A percentile compares a stretch with the other conserved stretches of the same genome.
phyloP scores from a whole-genome alignment of 345 rosid species.

The Microcos paniculata region DNA sequence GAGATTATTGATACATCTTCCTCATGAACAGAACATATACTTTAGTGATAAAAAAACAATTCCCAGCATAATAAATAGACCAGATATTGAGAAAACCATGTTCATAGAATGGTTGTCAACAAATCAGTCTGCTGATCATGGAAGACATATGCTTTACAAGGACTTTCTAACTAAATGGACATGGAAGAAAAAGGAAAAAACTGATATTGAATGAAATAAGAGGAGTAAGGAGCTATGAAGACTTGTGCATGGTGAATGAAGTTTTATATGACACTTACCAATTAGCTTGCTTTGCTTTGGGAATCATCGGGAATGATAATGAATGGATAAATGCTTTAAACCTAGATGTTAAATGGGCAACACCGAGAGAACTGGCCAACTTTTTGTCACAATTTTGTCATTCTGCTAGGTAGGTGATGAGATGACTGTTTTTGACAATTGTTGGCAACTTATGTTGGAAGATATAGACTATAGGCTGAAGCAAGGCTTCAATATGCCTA shows the following conservation, averaged over 20 bases:
- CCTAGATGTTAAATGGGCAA: background rate
- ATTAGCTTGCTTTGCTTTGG: background rate
- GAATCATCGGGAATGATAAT: background rate
- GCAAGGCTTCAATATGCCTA: no score
- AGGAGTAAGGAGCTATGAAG: background rate
- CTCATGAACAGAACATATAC: background rate
- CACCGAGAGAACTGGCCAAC: background rate
- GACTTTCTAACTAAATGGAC: background rate
- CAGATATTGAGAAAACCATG: background rate
- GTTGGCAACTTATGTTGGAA: background rate
- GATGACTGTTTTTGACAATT: background rate
- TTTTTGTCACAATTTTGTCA: background rate
- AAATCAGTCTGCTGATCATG: rapidly evolving
- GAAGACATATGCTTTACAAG: background rate
- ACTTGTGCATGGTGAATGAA: background rate
- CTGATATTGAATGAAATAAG: background rate
- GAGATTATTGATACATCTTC: background rate
- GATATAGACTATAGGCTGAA: background rate
- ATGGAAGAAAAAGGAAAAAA: background rate
- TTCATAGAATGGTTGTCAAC: background rate
- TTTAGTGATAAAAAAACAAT: rapidly evolving
- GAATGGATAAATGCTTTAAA: background rate
- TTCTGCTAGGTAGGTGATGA: background rate
- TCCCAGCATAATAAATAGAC: rapidly evolving
- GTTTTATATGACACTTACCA: rapidly evolving